Evolutionary conservation across 2,329 filamentous ascomycete species (phyloP).

Genomic region (Microsporum canis): DNA sequence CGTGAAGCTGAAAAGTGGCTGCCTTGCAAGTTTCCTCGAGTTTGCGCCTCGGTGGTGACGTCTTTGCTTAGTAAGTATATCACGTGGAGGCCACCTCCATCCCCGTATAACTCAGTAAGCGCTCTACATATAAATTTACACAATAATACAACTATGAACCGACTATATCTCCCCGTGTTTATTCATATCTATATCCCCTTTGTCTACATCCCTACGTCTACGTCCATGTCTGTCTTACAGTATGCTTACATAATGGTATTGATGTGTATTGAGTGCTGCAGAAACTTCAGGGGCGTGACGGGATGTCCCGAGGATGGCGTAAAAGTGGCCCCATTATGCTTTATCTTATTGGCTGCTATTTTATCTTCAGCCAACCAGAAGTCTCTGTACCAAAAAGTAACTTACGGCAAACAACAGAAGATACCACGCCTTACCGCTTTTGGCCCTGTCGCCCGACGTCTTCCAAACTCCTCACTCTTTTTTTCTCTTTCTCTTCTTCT

Average conservation of each 20-base stretch:
- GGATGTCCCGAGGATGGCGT: not conserved
- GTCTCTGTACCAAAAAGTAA: not conserved
- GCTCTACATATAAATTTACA: too few relatives aligned
- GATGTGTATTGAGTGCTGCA: not conserved
- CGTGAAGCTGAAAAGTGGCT: not conserved
- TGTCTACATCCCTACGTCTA: not conserved
- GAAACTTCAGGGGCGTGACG: constrained; percentile 1
- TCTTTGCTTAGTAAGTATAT: not conserved
- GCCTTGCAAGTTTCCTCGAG: not conserved
- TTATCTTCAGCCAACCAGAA: not conserved
- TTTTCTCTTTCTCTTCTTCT: not conserved
- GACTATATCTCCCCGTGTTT: too few relatives aligned
- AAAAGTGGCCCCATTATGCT: not conserved
- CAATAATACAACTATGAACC: too few relatives aligned
- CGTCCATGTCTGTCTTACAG: not conserved
- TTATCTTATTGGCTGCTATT: not conserved
- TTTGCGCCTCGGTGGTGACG: not conserved
- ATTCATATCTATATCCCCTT: too few relatives aligned
- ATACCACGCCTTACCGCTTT: not conserved
- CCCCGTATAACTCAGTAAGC: not conserved
- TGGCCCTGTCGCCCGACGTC: not conserved
- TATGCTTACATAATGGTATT: not conserved
- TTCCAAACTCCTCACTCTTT: not conserved
- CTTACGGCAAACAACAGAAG: not conserved
- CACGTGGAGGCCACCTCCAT: not conserved